A percentile compares a stretch with the other conserved stretches of the same genome.
Evolutionary conservation across 2,329 filamentous ascomycete genomes (phyloP).

Genomic region (Ophiobolus disseminans): DNA sequence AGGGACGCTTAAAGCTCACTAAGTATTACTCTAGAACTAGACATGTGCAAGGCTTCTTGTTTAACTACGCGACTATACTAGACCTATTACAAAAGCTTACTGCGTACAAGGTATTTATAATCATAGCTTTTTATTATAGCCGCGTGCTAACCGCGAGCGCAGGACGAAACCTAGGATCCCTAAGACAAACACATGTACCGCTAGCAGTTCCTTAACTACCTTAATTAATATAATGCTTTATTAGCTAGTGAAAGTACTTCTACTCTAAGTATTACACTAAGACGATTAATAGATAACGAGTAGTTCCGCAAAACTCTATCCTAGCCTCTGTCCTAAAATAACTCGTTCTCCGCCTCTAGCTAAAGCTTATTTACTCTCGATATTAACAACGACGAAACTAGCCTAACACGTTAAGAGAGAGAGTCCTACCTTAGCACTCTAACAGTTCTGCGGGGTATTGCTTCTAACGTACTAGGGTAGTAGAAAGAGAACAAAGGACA

Average conservation of each 20-base stretch:
- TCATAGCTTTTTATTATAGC: background rate
- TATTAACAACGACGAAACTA: background rate
- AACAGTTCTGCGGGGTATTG: background rate
- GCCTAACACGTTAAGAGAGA: background rate
- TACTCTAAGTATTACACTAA: background rate
- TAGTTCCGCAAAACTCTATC: background rate
- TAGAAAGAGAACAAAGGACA: background rate
- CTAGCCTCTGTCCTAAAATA: background rate
- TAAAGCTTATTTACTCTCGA: background rate
- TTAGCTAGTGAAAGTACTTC: background rate
- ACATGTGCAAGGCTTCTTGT: background rate
- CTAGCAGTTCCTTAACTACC: background rate
- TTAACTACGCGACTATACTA: conserved; percentile 3
- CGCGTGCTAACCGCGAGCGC: background rate
- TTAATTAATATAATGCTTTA: background rate
- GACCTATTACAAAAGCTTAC: conserved; percentile 1
- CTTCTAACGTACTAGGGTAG: background rate
- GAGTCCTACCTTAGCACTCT: background rate
- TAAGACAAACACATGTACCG: background rate
- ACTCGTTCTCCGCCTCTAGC: background rate
- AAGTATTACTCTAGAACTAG: conserved; percentile 6
- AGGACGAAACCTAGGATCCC: background rate
- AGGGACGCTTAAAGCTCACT: conserved; percentile 2
- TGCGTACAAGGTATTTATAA: conserved; percentile 6
- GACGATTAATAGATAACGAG: background rate